Evolutionary conservation across 2,329 filamentous ascomycete species (phyloP), one percentile per base, ranked within the genome.

Genomic region (Microascus cirrosus): DNA sequence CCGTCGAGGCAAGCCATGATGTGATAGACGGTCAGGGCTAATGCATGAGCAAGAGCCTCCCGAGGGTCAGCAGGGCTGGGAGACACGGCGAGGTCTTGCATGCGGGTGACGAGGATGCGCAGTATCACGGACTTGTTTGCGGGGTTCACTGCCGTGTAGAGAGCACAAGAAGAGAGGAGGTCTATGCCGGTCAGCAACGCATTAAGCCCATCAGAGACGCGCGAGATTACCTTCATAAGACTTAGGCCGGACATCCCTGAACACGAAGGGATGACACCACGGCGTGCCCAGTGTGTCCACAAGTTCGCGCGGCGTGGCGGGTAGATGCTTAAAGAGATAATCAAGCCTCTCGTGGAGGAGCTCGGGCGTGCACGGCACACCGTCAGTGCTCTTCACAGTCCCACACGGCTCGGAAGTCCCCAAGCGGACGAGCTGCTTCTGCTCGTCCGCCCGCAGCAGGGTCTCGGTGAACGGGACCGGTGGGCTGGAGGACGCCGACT

Each of bases 221-320:
- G 77, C 12, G n/a, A 25, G 10, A 18, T 53, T 57, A 57, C 55
- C 78, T 70, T 81, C 75, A 63, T 83, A 74, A 0, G 66, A 70
- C 34, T 67, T 67, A 1, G 80, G 81, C 77, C 83, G 81, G 10
- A 64, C 58, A 2, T 77, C 70, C n/a, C 69, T 68, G 59, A 81
- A 83, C 0, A 84, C 68, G n/a, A 69, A 65, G 0, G 70, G 69
- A 61, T 84, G 81, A 34, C 70, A 74, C 81, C 81, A 84, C 0
- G 78, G 77, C 0, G 78, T 79, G 55, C 74, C 67, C 18, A 72
- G 78, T 53, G 77, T 71, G 10, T 71, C 59, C 0, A 82, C 73
- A 74, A 83, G 79, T 53, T 61, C 71, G n/a, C 60, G 60, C 0
- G 75, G 74, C 1, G 80, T 74, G 57, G 76, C 73, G 52, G 77